A percentile compares a stretch with the other conserved stretches of the same genome.
Conservation (phyloP, 2,329 filamentous ascomycete species). For the Arthrobotrys musiformis region DNA sequence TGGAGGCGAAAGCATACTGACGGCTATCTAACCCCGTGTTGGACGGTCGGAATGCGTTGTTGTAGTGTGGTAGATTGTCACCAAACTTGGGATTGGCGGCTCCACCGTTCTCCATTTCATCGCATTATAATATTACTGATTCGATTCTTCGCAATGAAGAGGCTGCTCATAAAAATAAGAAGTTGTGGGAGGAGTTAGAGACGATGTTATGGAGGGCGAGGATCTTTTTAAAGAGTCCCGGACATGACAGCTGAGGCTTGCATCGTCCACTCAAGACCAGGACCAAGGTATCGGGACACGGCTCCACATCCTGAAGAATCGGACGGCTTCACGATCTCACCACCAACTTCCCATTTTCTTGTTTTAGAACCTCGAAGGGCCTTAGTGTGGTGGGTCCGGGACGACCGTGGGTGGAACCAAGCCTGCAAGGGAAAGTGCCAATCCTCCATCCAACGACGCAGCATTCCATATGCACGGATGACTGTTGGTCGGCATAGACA, state of each 20-base stretch:
- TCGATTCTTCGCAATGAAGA: background rate
- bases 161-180: background rate
- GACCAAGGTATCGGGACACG: background rate
- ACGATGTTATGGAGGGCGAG: background rate
- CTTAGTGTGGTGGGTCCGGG: constrained; percentile 11
- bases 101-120: background rate
- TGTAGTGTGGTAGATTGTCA: constrained; percentile 6
- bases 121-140: background rate
- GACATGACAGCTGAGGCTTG: background rate
- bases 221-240: background rate
- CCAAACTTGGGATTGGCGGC: background rate
- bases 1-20: constrained; percentile 26
- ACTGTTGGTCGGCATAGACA: background rate
- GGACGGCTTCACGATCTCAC: background rate
- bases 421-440: background rate
- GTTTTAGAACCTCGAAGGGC: background rate
- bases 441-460: background rate
- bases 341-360: background rate
- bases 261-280: background rate
- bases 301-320: background rate
- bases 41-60: constrained; percentile 4
- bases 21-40: background rate
- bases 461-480: background rate
- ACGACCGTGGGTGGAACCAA: constrained; percentile 1
- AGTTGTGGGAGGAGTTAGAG: no score